Conservation (phyloP, 1,284 basidiomycete species). For the Gymnopus androsaceus region DNA sequence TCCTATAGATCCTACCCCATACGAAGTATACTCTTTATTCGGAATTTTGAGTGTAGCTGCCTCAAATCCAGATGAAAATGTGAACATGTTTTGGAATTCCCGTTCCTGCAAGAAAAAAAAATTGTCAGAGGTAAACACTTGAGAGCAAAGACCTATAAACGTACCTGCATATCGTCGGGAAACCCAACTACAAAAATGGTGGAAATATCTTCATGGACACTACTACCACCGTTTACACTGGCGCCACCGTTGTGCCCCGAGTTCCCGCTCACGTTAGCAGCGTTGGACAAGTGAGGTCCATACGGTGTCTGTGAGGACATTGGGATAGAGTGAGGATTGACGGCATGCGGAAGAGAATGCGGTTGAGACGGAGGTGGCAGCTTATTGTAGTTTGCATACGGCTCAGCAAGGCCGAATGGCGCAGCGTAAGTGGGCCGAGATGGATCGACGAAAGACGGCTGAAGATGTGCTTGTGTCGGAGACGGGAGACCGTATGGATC, state of each 20-base stretch:
- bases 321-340: slow-evolving; percentile 10
- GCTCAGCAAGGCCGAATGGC: slow-evolving; percentile 17
- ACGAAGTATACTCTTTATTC: slow-evolving; percentile 80
- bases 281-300: slow-evolving; percentile 61
- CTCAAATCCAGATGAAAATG: slow-evolving; percentile 94
- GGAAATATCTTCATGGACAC: slow-evolving; percentile 84
- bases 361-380: background rate
- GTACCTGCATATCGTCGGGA: slow-evolving; percentile 96
- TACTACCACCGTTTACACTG: slow-evolving; percentile 28
- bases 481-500: slow-evolving; percentile 39
- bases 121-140: slow-evolving; percentile 25
- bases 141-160: too few species aligned
- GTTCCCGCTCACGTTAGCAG: background rate
- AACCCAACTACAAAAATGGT: slow-evolving; percentile 99
- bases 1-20: slow-evolving; percentile 53
- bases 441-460: slow-evolving; percentile 28
- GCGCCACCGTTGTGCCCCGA: slow-evolving; percentile 26
- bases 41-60: slow-evolving; percentile 98
- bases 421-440: slow-evolving; percentile 37
- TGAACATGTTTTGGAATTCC: slow-evolving; percentile 99
- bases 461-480: slow-evolving; percentile 36
- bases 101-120: slow-evolving; percentile 68
- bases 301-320: slow-evolving; percentile 72
- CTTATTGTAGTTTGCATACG: slow-evolving; percentile 2
- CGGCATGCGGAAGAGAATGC: slow-evolving; percentile 3